phyloP scores from a whole-genome alignment of 2,329 filamentous ascomycete genomes.

The Fusarium ramigenum region DNA sequence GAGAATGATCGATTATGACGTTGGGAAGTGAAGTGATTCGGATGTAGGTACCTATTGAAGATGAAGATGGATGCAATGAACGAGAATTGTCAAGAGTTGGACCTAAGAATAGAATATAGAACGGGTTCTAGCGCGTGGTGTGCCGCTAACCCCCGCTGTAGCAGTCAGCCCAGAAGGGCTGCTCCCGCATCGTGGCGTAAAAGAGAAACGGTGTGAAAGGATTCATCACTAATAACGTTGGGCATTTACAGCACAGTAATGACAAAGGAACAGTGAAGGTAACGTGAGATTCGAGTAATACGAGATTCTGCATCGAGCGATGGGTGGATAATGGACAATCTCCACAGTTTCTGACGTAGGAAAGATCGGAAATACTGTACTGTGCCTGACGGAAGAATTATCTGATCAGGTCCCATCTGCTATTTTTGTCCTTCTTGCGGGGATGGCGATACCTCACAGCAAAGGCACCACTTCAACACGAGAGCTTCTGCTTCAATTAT shows the following conservation, averaged over 20 bases:
- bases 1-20: conserved; percentile 14
- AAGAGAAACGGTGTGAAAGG: conserved; percentile 2
- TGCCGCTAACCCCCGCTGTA: conserved; percentile 9
- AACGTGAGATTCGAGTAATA: background rate
- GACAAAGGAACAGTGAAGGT: background rate
- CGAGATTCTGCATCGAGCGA: background rate
- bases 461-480: conserved; percentile 2
- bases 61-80: background rate
- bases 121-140: background rate
- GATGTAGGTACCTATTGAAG: background rate
- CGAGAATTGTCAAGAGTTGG: background rate
- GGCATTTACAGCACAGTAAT: background rate
- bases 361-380: conserved; percentile 2
- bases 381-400: conserved; percentile 2
- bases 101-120: background rate
- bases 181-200: background rate
- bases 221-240: background rate
- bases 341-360: conserved; percentile 17
- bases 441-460: background rate
- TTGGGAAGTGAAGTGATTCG: background rate
- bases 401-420: background rate
- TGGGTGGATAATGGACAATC: background rate
- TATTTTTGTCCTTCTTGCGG: conserved; percentile 3
- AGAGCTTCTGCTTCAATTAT: background rate
- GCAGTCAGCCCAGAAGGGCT: conserved; percentile 23